A percentile compares a stretch with the other conserved stretches of the same genome.
phyloP scores from a whole-genome alignment of 331 rosid genomes.

The Erythrophleum ivorense region DNA sequence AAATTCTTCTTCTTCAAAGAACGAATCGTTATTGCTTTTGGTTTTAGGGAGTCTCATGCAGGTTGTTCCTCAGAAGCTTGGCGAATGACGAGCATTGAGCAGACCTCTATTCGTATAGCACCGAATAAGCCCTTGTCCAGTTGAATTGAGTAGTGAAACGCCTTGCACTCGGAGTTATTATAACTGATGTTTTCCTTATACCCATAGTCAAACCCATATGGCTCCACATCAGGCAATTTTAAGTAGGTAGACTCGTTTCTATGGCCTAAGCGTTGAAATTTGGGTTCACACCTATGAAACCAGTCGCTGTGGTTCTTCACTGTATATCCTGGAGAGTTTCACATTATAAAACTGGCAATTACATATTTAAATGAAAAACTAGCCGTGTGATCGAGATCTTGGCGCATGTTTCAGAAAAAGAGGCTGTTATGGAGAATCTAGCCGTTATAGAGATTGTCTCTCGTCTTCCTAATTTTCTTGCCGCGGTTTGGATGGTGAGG shows the following conservation, averaged over 20 bases:
- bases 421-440: too few species aligned
- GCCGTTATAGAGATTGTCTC: too few species aligned
- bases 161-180: slow-evolving; percentile 29
- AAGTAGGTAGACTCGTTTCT: background rate
- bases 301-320: background rate
- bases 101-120: slow-evolving; percentile 40
- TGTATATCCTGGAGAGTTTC: background rate
- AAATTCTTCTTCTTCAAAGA: background rate
- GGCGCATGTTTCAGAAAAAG: too few species aligned
- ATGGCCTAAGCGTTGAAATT: background rate
- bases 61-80: slow-evolving; percentile 23
- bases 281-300: background rate
- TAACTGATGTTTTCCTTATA: slow-evolving; percentile 9
- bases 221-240: slow-evolving; percentile 28
- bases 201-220: slow-evolving; percentile 41
- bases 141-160: slow-evolving; percentile 24
- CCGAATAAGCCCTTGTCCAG: accelerated
- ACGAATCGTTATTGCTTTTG: background rate
- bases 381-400: too few species aligned
- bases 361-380: too few species aligned
- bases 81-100: slow-evolving; percentile 38
- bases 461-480: too few species aligned
- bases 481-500: too few species aligned
- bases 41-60: slow-evolving; percentile 43
- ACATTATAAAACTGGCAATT: too few species aligned